Evolutionary conservation across 2,329 filamentous ascomycete species (phyloP).

Genomic region (Paecilomyces variotii): DNA sequence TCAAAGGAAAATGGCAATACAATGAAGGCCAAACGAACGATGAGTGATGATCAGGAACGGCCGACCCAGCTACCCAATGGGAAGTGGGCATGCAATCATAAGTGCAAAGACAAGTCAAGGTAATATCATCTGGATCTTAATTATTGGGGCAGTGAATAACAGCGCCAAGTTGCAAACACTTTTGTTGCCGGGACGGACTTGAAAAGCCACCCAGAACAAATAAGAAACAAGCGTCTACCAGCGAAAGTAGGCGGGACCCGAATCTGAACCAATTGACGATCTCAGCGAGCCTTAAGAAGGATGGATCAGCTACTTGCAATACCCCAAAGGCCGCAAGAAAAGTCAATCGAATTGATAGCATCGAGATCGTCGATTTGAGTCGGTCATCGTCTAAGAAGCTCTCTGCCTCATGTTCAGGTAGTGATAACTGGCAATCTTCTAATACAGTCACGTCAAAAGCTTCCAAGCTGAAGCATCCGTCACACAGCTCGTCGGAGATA

Average conservation of each 20-base stretch:
- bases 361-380: conserved; percentile 5
- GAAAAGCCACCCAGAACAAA: conserved; percentile 51
- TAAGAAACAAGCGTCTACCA: conserved; percentile 14
- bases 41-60: conserved; percentile 18
- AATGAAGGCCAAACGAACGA: conserved; percentile 3
- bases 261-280: conserved; percentile 21
- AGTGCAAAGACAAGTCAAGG: conserved; percentile 51
- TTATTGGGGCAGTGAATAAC: conserved; percentile 25
- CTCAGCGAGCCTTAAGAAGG: conserved; percentile 18
- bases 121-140: neutral
- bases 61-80: conserved; percentile 57
- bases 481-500: conserved; percentile 1
- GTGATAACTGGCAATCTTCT: neutral
- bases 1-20: conserved; percentile 1
- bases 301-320: conserved; percentile 9
- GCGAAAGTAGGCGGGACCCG: conserved; percentile 13
- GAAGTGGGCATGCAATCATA: conserved; percentile 66
- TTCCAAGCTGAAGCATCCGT: neutral
- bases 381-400: neutral
- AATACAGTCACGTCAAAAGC: neutral
- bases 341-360: neutral
- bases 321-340: neutral
- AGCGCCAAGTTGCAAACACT: conserved; percentile 54
- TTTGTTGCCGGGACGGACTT: conserved; percentile 64
- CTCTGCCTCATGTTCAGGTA: neutral